Evolutionary conservation across 1,139 yeast genomes (phyloP).

Genomic region (Saccharomycopsis crataegensis): DNA sequence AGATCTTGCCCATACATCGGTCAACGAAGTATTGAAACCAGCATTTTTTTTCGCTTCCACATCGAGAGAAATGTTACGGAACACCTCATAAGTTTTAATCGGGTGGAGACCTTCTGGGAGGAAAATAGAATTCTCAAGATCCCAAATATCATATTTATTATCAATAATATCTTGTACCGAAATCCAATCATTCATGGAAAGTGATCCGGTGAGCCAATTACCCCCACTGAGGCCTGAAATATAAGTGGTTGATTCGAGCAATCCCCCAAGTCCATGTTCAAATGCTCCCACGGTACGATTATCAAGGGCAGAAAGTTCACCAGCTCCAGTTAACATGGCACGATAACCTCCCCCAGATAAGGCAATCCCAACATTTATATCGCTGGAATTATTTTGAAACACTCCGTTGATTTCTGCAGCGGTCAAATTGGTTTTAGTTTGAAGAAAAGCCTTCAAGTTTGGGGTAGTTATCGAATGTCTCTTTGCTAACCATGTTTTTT

Average conservation of each 20-base stretch:
- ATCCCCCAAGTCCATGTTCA: constrained; percentile 55
- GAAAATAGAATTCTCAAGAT: constrained; percentile 47
- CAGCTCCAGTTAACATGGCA: constrained; percentile 86
- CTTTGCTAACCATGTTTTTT: constrained; percentile 1
- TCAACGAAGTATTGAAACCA: constrained; percentile 8
- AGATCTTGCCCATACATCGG: constrained; percentile 16
- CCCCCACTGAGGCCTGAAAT: constrained; percentile 71
- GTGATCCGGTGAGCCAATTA: constrained; percentile 61
- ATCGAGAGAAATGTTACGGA: constrained; percentile 36
- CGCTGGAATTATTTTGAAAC: neutral
- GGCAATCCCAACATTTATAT: constrained; percentile 53
- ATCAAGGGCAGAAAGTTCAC: constrained; percentile 74
- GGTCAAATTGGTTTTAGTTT: constrained; percentile 7
- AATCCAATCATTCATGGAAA: constrained; percentile 58
- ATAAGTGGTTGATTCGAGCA: constrained; percentile 55
- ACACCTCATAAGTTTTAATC: constrained; percentile 1
- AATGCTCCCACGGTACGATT: constrained; percentile 54
- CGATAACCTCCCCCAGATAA: constrained; percentile 91
- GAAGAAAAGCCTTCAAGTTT: constrained; percentile 6
- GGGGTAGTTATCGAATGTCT: neutral
- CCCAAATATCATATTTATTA: constrained; percentile 41
- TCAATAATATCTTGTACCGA: constrained; percentile 41
- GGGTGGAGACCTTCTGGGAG: constrained; percentile 31
- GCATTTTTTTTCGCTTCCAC: constrained; percentile 7
- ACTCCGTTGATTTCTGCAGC: too few relatives aligned